Percentiles rank a stretch among this genome's conserved stretches.
These are phyloP conservation scores for Barnettozyma wickerhamii DNA, from an alignment of 805 yeast genomes.

Conservation along the genomic window DNA sequence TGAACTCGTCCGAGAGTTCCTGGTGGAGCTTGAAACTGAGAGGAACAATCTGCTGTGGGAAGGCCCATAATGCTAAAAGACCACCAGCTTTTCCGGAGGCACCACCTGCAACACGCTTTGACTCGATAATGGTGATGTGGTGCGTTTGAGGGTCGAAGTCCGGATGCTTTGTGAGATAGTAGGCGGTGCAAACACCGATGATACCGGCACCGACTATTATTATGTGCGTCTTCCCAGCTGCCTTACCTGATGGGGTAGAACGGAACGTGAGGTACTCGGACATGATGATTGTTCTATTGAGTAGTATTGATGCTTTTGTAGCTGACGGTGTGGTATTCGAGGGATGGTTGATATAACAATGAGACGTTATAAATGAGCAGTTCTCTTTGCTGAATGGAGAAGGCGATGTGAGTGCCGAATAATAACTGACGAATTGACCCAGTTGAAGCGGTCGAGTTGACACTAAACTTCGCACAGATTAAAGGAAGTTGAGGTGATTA, in stretches of 20 bases:
- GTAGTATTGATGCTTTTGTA: too few relatives aligned
- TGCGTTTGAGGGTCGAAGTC: conserved; percentile 65
- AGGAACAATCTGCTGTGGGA: conserved; percentile 92
- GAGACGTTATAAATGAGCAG: too few relatives aligned
- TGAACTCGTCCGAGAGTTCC: conserved; percentile 68
- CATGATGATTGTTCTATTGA: too few relatives aligned
- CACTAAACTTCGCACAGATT: too few relatives aligned
- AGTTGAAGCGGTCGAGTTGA: too few relatives aligned
- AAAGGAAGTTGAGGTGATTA: too few relatives aligned
- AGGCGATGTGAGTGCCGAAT: too few relatives aligned
- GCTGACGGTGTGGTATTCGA: too few relatives aligned
- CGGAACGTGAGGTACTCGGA: conserved; percentile 19
- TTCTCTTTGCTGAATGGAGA: too few relatives aligned
- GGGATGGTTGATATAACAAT: too few relatives aligned
- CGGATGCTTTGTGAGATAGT: conserved; percentile 80
- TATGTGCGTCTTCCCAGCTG: conserved; percentile 65
- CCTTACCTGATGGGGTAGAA: conserved; percentile 25
- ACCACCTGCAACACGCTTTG: conserved; percentile 93
- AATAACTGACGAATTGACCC: too few relatives aligned
- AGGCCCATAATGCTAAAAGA: conserved; percentile 90
- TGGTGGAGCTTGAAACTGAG: conserved; percentile 82
- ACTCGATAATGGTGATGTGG: conserved; percentile 82
- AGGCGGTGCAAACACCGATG: conserved; percentile 93
- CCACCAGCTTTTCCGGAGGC: conserved; percentile 99
- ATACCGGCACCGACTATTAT: conserved; percentile 93